Conservation (phyloP, 345 rosid species). For the Dovyalis caffra region DNA sequence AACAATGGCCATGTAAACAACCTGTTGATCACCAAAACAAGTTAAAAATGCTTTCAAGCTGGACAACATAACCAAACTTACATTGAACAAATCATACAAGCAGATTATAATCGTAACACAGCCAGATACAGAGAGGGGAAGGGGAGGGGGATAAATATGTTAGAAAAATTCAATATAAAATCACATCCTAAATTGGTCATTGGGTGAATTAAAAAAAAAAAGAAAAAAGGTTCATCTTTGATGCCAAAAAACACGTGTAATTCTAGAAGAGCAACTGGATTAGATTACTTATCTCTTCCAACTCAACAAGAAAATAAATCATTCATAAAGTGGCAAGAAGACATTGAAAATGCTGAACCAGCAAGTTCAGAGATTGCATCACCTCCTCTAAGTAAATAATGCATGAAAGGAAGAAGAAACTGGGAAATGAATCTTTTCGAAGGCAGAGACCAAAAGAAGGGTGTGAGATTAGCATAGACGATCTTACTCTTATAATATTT, state of each 20-base stretch:
- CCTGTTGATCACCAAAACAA: constrained; percentile 43
- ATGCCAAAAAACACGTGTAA: not conserved
- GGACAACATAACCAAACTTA: not conserved
- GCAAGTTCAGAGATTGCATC: not conserved
- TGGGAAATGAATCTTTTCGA: not conserved
- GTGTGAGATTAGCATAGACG: not conserved
- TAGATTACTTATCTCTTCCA: not conserved
- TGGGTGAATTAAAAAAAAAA: not conserved
- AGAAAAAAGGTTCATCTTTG: not conserved
- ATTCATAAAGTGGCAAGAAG: not conserved
- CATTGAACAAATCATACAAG: not conserved
- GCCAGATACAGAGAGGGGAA: not conserved
- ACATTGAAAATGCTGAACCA: not conserved
- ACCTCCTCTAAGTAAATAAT: not conserved
- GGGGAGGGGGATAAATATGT: not conserved
- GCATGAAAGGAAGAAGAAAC: not conserved
- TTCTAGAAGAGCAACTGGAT: not conserved
- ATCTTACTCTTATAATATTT: not conserved
- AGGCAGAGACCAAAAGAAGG: not conserved
- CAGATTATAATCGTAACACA: not conserved
- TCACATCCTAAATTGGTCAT: not conserved
- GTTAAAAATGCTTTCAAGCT: constrained; percentile 1
- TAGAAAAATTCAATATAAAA: not conserved
- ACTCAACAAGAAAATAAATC: not conserved
- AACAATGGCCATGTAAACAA: constrained; percentile 89